Percentiles rank a stretch among this genome's conserved stretches.
Evolutionary conservation across 306 rosid species (phyloP).

Genomic region (Ammopiptanthus mongolicus): DNA sequence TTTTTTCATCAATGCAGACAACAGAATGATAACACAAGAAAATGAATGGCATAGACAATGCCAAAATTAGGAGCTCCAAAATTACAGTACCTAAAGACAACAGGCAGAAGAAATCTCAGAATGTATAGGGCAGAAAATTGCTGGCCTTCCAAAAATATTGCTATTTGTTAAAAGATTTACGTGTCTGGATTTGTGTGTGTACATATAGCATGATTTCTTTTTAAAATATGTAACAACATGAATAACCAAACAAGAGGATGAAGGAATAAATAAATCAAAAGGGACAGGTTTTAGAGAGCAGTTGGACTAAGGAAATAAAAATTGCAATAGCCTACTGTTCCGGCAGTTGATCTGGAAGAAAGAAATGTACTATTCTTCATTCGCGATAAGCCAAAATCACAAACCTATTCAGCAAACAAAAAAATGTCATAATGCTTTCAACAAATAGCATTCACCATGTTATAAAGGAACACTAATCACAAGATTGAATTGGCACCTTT

Average conservation of each 20-base stretch:
- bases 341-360: conserved; percentile 96
- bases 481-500: conserved; percentile 55
- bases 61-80: conserved; percentile 3
- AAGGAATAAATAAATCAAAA: conserved; percentile 6
- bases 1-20: not conserved
- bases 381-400: conserved; percentile 92
- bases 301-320: conserved; percentile 12
- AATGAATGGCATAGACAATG: not conserved
- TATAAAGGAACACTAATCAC: not conserved
- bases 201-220: not conserved
- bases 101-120: not conserved
- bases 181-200: not conserved
- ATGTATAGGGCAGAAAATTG: not conserved
- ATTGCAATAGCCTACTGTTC: conserved; percentile 66
- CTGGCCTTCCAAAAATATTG: not conserved
- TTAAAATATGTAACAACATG: not conserved
- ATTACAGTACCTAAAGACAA: not conserved
- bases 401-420: conserved; percentile 55
- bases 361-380: conserved; percentile 94
- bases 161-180: not conserved
- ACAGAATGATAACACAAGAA: conserved; percentile 18
- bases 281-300: not conserved
- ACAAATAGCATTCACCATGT: conserved; percentile 3
- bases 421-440: conserved; percentile 6
- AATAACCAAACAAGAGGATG: not conserved